Evolutionary conservation across 1,284 basidiomycete genomes (phyloP).

Genomic region (Fereydounia khargensis): DNA sequence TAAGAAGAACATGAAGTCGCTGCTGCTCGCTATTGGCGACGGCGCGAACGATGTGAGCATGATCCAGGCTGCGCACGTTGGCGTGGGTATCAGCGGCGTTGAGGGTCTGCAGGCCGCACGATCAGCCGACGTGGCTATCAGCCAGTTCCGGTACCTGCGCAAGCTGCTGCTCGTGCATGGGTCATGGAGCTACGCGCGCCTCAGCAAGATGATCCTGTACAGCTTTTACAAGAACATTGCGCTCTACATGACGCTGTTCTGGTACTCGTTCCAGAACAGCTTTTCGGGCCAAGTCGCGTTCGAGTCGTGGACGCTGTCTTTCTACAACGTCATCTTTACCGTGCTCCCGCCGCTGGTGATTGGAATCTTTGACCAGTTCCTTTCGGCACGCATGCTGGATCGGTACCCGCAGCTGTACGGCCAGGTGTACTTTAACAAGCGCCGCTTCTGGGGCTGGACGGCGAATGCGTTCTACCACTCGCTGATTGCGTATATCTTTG

Average conservation of each 20-base stretch:
- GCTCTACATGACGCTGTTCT: constrained; percentile 95
- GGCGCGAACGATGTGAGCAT: constrained; percentile 66
- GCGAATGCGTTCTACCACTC: constrained; percentile 77
- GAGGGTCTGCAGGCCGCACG: constrained; percentile 97
- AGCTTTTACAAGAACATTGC: constrained; percentile 74
- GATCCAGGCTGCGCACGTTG: constrained; percentile 72
- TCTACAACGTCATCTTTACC: constrained; percentile 59
- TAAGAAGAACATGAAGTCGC: constrained; percentile 89
- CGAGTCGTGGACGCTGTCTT: constrained; percentile 93
- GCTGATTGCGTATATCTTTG: constrained; percentile 82
- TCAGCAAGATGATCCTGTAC: constrained; percentile 86
- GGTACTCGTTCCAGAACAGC: constrained; percentile 82
- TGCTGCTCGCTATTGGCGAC: constrained; percentile 84
- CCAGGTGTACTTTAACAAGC: constrained; percentile 47
- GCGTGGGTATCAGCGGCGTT: constrained; percentile 95
- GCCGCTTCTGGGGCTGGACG: constrained; percentile 83
- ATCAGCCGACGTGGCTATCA: constrained; percentile 94
- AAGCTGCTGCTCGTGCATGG: constrained; percentile 96
- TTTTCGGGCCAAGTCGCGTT: constrained; percentile 98
- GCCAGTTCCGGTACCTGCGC: constrained; percentile 94
- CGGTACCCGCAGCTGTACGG: constrained; percentile 92
- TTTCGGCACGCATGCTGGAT: constrained; percentile 91
- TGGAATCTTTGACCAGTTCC: constrained; percentile 95
- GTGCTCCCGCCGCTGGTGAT: constrained; percentile 95
- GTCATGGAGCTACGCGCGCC: constrained; percentile 92